Evolutionary conservation across 805 yeast species (phyloP).

Genomic region (Brettanomyces bruxellensis): DNA sequence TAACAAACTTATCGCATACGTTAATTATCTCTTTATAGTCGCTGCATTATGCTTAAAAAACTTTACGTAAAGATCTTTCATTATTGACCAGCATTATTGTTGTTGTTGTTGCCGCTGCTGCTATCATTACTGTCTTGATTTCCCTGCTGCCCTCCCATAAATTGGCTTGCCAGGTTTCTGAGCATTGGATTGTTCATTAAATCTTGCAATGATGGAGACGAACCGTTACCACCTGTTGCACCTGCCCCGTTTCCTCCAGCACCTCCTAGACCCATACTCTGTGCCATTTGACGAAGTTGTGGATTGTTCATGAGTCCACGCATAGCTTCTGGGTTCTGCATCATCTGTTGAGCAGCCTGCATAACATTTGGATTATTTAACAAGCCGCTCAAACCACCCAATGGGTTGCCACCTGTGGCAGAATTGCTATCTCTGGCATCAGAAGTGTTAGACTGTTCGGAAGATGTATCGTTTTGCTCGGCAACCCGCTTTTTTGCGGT

Average conservation of each 20-base stretch:
- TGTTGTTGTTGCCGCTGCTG: neutral
- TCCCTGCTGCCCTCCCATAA: constrained; percentile 39
- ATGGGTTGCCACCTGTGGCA: constrained; percentile 47
- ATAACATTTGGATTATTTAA: constrained; percentile 77
- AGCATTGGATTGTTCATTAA: constrained; percentile 78
- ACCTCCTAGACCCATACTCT: constrained; percentile 58
- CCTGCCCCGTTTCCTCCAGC: constrained; percentile 19
- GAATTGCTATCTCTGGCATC: constrained; percentile 42
- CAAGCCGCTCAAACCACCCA: constrained; percentile 66
- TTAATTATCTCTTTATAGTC: no score
- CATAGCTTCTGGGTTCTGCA: constrained; percentile 79
- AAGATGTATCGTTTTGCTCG: constrained; percentile 47
- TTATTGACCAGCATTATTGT: no score
- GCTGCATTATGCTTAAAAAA: no score
- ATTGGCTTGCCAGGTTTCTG: constrained; percentile 59
- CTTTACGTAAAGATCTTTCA: no score
- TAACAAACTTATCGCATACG: no score
- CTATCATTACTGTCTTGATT: neutral
- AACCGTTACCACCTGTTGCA: constrained; percentile 46
- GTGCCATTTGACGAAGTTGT: constrained; percentile 83
- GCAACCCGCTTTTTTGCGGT: constrained; percentile 85
- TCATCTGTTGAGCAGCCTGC: constrained; percentile 82
- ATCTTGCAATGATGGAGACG: constrained; percentile 36
- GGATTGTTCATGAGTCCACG: constrained; percentile 77
- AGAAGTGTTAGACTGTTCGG: constrained; percentile 19